These are phyloP conservation scores for Pseudogymnoascus sp. DNA, from an alignment of 2,329 filamentous ascomycete genomes.

Conservation along the genomic window DNA sequence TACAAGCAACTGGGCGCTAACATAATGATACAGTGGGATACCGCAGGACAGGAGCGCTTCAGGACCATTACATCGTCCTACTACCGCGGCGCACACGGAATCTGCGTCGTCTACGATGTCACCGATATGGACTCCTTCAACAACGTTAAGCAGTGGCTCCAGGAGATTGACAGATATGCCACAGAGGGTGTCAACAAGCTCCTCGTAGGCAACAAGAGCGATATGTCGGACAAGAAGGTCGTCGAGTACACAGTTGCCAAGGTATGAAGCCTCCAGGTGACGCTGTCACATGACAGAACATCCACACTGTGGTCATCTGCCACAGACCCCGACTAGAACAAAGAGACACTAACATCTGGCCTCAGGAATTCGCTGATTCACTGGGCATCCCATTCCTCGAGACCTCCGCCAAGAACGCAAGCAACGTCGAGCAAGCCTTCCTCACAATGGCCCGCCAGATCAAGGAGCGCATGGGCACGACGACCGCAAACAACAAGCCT, in stretches of 20 bases:
- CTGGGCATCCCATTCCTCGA: conserved; percentile 98
- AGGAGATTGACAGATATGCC: conserved; percentile 98
- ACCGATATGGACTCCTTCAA: conserved; percentile 99
- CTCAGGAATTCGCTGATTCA: conserved; percentile 95
- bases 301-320: conserved; percentile 3
- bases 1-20: neutral
- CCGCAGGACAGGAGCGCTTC: conserved; percentile 98
- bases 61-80: conserved; percentile 99
- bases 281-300: conserved; percentile 15
- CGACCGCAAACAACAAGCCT: conserved; percentile 92
- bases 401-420: conserved; percentile 98
- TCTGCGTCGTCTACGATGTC: conserved; percentile 99
- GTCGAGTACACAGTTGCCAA: conserved; percentile 99
- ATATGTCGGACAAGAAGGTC: conserved; percentile 99
- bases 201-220: conserved; percentile 98
- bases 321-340: neutral
- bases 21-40: conserved; percentile 71
- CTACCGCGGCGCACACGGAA: conserved; percentile 97
- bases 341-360: conserved; percentile 15
- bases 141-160: conserved; percentile 99
- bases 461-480: conserved; percentile 99
- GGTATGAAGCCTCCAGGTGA: conserved; percentile 48
- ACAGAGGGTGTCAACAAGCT: conserved; percentile 99
- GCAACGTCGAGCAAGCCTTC: conserved; percentile 99
- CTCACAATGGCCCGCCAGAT: conserved; percentile 99